phyloP scores from a whole-genome alignment of 768 basidiomycete genomes.

The Pulveroboletus sp. region DNA sequence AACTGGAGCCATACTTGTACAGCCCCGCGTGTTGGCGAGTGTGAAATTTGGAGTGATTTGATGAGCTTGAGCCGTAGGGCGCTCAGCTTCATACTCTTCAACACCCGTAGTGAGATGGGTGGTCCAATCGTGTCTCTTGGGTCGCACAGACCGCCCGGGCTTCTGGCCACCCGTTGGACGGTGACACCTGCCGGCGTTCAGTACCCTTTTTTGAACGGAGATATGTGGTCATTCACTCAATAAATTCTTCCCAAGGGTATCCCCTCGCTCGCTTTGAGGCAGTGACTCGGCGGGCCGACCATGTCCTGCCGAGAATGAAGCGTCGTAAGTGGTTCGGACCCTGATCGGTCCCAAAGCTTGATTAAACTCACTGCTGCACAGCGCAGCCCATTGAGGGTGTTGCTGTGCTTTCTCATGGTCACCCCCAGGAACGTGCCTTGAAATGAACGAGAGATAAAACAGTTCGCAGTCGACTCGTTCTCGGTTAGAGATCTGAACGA shows the following conservation, averaged over 20 bases:
- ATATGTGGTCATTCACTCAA: conserved; percentile 43
- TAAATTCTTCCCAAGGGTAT: conserved; percentile 57
- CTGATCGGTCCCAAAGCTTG: background rate
- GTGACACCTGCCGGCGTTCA: conserved; percentile 27
- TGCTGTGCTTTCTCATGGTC: conserved; percentile 40
- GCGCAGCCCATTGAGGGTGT: conserved; percentile 62
- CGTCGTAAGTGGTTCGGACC: background rate
- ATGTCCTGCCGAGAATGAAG: conserved; percentile 43
- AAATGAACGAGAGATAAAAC: conserved; percentile 71
- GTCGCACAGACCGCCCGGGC: conserved; percentile 19
- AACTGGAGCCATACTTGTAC: conserved; percentile 55
- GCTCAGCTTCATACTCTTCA: conserved; percentile 66
- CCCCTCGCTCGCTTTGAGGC: conserved; percentile 28
- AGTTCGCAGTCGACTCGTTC: conserved; percentile 80
- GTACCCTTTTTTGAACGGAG: background rate
- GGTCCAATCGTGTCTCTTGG: conserved; percentile 17
- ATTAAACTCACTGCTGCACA: conserved; percentile 53
- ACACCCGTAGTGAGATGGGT: conserved; percentile 41
- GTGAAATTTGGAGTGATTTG: conserved; percentile 40
- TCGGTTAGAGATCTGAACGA: conserved; percentile 53
- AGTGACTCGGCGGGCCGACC: conserved; percentile 44
- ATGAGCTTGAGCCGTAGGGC: conserved; percentile 59
- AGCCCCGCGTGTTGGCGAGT: conserved; percentile 25
- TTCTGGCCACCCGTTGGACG: conserved; percentile 21
- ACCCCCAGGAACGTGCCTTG: conserved; percentile 37